Evolutionary conservation across 495 filamentous ascomycete genomes (phyloP).

Genomic region (Cercophora newfieldiana): DNA sequence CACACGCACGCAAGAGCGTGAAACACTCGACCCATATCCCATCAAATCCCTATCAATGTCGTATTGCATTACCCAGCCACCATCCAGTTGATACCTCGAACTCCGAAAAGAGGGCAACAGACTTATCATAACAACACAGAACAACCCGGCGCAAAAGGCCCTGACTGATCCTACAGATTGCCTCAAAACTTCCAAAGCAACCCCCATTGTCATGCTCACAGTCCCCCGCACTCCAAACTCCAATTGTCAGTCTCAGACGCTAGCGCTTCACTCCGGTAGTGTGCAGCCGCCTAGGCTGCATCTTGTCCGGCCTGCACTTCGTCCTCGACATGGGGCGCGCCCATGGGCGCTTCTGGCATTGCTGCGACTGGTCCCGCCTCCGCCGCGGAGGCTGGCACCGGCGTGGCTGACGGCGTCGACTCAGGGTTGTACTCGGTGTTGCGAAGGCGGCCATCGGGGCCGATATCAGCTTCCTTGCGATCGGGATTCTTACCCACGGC

Average conservation of each 20-base stretch:
- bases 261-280: not conserved
- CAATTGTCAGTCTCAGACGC: not conserved
- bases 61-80: no score
- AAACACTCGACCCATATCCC: no score
- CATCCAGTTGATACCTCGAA: no score
- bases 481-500: constrained; percentile 45
- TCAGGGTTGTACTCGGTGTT: constrained; percentile 31
- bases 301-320: not conserved
- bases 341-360: constrained; percentile 1
- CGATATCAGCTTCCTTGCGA: constrained; percentile 44
- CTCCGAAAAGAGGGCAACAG: not conserved
- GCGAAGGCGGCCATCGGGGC: constrained; percentile 26
- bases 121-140: not conserved
- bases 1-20: no score
- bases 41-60: no score
- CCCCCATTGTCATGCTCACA: not conserved
- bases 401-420: not conserved
- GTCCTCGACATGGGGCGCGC: constrained; percentile 1
- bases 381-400: constrained; percentile 13
- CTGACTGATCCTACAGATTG: not conserved
- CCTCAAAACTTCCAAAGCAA: not conserved
- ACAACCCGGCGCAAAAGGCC: not conserved
- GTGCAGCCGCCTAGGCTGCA: constrained; percentile 10
- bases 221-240: not conserved
- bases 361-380: not conserved